These are phyloP conservation scores for Dioszegia hungarica DNA, from an alignment of 768 basidiomycete genomes.

Conservation along the genomic window DNA sequence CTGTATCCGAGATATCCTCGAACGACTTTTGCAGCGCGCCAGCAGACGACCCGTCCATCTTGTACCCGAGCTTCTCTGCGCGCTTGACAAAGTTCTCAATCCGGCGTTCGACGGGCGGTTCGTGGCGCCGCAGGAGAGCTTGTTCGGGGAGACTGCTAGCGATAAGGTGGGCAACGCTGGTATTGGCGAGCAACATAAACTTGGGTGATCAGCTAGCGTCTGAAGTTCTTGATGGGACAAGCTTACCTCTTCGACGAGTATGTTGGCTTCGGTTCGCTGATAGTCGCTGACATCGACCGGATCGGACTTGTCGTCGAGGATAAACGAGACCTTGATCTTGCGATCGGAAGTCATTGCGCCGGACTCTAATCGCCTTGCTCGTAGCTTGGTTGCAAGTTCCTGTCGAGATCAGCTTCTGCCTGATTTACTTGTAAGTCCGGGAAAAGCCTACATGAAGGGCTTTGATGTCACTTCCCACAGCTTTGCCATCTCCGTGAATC, in stretches of 20 bases:
- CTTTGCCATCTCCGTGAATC: slow-evolving; percentile 61
- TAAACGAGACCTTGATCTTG: slow-evolving; percentile 67
- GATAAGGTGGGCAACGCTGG: slow-evolving; percentile 83
- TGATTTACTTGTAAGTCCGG: slow-evolving; percentile 56
- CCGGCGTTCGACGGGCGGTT: slow-evolving; percentile 84
- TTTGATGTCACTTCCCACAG: slow-evolving; percentile 52
- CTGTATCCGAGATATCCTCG: slow-evolving; percentile 65
- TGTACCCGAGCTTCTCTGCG: slow-evolving; percentile 74
- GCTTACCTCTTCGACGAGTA: slow-evolving; percentile 79
- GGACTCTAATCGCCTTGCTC: slow-evolving; percentile 66
- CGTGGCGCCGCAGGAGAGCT: slow-evolving; percentile 91
- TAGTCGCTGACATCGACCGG: slow-evolving; percentile 73
- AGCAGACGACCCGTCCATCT: slow-evolving; percentile 72
- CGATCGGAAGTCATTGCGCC: slow-evolving; percentile 72
- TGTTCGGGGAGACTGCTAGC: slow-evolving; percentile 94
- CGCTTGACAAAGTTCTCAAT: slow-evolving; percentile 74
- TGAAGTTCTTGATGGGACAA: background rate
- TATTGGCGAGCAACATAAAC: slow-evolving; percentile 94
- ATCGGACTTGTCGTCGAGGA: slow-evolving; percentile 67
- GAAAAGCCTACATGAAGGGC: slow-evolving; percentile 78
- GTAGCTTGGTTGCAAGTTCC: slow-evolving; percentile 67
- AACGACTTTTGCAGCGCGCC: slow-evolving; percentile 81
- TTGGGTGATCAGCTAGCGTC: background rate
- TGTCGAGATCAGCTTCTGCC: background rate
- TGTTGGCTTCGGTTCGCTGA: slow-evolving; percentile 66